Evolutionary conservation across 441 rosid species (phyloP).

Genomic region (Monsonia emarginata): DNA sequence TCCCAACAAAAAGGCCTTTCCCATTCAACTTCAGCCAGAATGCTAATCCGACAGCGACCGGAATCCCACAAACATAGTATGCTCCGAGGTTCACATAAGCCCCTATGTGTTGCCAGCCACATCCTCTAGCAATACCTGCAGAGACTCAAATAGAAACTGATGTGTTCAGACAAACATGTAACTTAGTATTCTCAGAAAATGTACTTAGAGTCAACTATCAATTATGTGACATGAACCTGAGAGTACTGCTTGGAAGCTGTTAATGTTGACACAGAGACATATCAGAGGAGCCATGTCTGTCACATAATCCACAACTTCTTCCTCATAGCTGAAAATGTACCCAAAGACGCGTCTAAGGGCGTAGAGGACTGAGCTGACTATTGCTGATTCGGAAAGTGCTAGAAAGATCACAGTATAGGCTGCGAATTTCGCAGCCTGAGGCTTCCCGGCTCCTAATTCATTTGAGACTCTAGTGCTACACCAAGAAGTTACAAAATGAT

Average conservation of each 20-base stretch:
- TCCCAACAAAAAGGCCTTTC: conserved; percentile 52
- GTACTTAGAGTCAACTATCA: too few species aligned
- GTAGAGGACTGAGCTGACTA: conserved; percentile 33
- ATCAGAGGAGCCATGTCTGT: conserved; percentile 55
- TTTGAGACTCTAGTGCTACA: conserved; percentile 71
- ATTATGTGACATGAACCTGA: conserved; percentile 29
- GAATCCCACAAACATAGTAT: conserved; percentile 45
- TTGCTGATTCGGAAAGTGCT: conserved; percentile 22
- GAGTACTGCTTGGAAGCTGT: conserved; percentile 50
- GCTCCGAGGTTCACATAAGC: conserved; percentile 50
- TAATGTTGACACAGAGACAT: conserved; percentile 38
- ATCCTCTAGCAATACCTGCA: conserved; percentile 47
- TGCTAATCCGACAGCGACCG: conserved; percentile 36
- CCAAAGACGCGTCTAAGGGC: conserved; percentile 37
- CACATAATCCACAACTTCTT: conserved; percentile 51
- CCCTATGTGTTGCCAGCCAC: conserved; percentile 58
- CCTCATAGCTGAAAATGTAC: conserved; percentile 47
- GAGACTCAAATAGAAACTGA: neutral
- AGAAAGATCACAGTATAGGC: conserved; percentile 31
- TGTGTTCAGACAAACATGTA: neutral
- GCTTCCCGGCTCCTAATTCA: conserved; percentile 67
- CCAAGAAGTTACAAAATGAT: neutral
- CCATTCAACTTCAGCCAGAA: conserved; percentile 38
- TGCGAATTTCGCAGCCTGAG: conserved; percentile 37
- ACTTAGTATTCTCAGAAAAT: too few species aligned